A percentile compares a stretch with the other conserved stretches of the same genome.
phyloP scores from a whole-genome alignment of 1,284 basidiomycete species.

The Fomitopsis schrenkii region DNA sequence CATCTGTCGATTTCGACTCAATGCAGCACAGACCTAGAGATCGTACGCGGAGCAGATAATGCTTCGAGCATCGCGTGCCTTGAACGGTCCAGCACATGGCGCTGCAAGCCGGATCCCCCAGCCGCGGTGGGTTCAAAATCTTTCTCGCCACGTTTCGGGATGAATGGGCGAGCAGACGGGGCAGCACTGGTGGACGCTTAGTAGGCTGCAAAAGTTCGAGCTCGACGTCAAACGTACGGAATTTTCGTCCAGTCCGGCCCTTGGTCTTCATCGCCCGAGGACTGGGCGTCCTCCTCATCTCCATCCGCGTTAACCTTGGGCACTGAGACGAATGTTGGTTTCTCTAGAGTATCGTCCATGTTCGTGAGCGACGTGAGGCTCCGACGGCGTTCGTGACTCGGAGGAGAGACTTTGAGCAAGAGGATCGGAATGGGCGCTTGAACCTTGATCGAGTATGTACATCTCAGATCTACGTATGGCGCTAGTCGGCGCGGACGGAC shows the following conservation, averaged over 20 bases:
- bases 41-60: slow-evolving; percentile 67
- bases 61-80: slow-evolving; percentile 84
- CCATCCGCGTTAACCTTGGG: slow-evolving; percentile 11
- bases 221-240: slow-evolving; percentile 27
- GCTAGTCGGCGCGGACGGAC: background rate
- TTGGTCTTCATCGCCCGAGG: slow-evolving; percentile 54
- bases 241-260: slow-evolving; percentile 59
- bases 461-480: background rate
- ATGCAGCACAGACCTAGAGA: slow-evolving; percentile 55
- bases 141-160: slow-evolving; percentile 93
- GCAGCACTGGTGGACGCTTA: slow-evolving; percentile 9
- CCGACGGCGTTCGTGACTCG: background rate
- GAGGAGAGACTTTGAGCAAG: background rate
- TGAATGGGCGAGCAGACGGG: slow-evolving; percentile 40
- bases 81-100: slow-evolving; percentile 66
- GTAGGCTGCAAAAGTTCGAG: slow-evolving; percentile 12
- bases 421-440: background rate
- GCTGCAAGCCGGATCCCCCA: slow-evolving; percentile 77
- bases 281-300: slow-evolving; percentile 38
- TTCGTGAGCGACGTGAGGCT: background rate
- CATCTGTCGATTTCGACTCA: background rate
- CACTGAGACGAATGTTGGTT: slow-evolving; percentile 19
- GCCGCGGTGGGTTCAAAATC: slow-evolving; percentile 86
- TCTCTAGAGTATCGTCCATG: slow-evolving; percentile 33
- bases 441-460: background rate